Base-by-base conservation (phyloP, 139 green algal species). In the Chlorella sp. region DNA sequence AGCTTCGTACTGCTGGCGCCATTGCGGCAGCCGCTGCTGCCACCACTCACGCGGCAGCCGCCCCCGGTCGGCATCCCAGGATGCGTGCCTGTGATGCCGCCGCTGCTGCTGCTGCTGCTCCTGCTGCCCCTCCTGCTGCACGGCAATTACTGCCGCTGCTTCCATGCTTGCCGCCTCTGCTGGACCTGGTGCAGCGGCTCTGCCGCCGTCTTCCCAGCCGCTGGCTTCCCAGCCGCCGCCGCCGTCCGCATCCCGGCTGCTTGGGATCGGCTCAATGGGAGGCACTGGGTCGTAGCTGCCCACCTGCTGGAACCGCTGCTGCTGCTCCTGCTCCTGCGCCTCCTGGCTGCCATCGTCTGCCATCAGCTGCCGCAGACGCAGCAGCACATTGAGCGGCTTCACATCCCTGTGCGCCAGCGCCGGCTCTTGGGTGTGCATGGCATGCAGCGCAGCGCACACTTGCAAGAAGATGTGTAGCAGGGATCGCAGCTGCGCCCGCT, bases 381-480 rank as follows among this genome's bases (percentile, higher is more conserved):
- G 73, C 73, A 98, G 88, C 34, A 98, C 86, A 80, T 98, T 98
- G 76, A 95, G 93, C 0, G 95, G 95, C 89, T 98, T 98, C 36
- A 98, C 87, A 87, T 98, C 95, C 30, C 96, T 88, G 90, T 98
- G 95, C 2, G 90, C 90, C 36, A 93, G 80, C 28, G 88, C 44
- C 7, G 91, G 93, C 20, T 76, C 81, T 51, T 74, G 41, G 38
- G 43, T 72, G 87, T 98, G 96, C 88, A 98, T 92, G 60, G 90
- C 89, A 30, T 88, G 69, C 48, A 95, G 76, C 5, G 85, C 95
- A 2, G 76, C 44, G 44, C 90, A 94, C 72, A 97, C 93, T 88
- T 95, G 92, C 22, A 90, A 4, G 41, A 95, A 94, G 40, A 95
- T 84, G n/a, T 84, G 46, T 40, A 85, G 80, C 80, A 69, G 43